phyloP scores from a whole-genome alignment of 2,329 filamentous ascomycete genomes.

The Thyridium curvatum region DNA sequence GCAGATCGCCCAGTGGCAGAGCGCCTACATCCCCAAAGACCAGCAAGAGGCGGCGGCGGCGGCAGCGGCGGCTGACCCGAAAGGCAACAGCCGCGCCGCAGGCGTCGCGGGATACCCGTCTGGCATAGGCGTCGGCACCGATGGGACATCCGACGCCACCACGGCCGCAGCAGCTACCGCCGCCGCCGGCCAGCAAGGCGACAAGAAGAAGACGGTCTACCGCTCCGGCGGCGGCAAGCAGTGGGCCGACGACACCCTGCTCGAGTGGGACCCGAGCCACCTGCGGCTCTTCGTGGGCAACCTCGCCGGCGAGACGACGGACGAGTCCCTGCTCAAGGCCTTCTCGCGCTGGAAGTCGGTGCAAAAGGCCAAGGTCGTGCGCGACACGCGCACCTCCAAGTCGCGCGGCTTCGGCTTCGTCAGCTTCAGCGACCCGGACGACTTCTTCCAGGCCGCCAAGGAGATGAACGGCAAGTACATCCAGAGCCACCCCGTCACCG shows the following conservation, averaged over 20 bases:
- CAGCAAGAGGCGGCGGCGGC: slow-evolving; percentile 25
- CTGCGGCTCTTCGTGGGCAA: slow-evolving; percentile 96
- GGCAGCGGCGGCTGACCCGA: slow-evolving; percentile 24
- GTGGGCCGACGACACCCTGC: slow-evolving; percentile 81
- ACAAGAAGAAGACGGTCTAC: slow-evolving; percentile 79
- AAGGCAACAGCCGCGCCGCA: slow-evolving; percentile 8
- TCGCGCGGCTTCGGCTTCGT: slow-evolving; percentile 96
- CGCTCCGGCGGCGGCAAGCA: slow-evolving; percentile 85
- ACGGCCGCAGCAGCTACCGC: slow-evolving; percentile 30
- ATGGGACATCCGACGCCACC: slow-evolving; percentile 13
- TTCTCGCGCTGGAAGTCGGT: slow-evolving; percentile 84
- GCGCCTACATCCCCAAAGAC: slow-evolving; percentile 69
- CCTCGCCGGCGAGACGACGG: slow-evolving; percentile 92
- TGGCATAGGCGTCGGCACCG: slow-evolving; percentile 14
- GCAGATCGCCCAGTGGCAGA: slow-evolving; percentile 93
- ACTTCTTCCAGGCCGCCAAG: slow-evolving; percentile 92
- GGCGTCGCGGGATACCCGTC: slow-evolving; percentile 9
- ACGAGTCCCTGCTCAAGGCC: slow-evolving; percentile 90
- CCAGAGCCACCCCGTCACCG: slow-evolving; percentile 85
- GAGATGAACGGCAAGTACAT: slow-evolving; percentile 99
- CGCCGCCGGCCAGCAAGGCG: slow-evolving; percentile 41
- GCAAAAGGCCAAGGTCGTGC: slow-evolving; percentile 86
- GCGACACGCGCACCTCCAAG: slow-evolving; percentile 94
- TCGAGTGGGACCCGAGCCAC: slow-evolving; percentile 95
- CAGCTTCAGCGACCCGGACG: slow-evolving; percentile 89